Conservation (phyloP, 352 stramenopile species). For the Phytophthora rubi region DNA sequence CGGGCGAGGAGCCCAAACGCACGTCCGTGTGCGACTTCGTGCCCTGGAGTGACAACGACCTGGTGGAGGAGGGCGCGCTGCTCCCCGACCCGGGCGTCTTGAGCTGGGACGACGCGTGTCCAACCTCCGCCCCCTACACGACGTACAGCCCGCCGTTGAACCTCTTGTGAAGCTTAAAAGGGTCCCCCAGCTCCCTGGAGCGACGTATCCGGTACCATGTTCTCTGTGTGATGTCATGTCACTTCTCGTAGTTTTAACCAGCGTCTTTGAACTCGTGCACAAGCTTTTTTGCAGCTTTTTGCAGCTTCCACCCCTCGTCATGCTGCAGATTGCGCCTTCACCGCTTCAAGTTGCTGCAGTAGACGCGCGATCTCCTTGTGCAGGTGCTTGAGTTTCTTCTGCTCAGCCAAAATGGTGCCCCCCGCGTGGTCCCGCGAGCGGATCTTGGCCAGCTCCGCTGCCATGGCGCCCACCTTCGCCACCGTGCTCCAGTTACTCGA, state of each 20-base stretch:
- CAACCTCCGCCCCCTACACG: conserved; percentile 3
- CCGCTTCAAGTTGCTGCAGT: conserved; percentile 56
- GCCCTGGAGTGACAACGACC: conserved; percentile 53
- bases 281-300: conserved; percentile 1
- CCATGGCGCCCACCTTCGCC: conserved; percentile 65
- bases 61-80: conserved; percentile 46
- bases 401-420: conserved; percentile 54
- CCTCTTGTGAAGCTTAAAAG: conserved; percentile 22
- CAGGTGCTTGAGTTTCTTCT: conserved; percentile 64
- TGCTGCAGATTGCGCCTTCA: conserved; percentile 30
- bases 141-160: conserved; percentile 28
- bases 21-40: conserved; percentile 24
- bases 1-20: conserved; percentile 40
- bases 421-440: conserved; percentile 55
- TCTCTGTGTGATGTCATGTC: conserved; percentile 20
- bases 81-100: conserved; percentile 33
- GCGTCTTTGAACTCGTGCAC: conserved; percentile 22
- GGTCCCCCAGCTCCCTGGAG: conserved; percentile 12
- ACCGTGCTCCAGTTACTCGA: conserved; percentile 67
- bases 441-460: conserved; percentile 56
- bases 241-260: conserved; percentile 28
- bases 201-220: conserved; percentile 21
- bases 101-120: conserved; percentile 30
- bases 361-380: conserved; percentile 63
- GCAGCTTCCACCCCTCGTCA: conserved; percentile 5